These are phyloP conservation scores for Sphaerostilbella broomeana DNA, from an alignment of 2,329 filamentous ascomycete species.

Conservation along the genomic window DNA sequence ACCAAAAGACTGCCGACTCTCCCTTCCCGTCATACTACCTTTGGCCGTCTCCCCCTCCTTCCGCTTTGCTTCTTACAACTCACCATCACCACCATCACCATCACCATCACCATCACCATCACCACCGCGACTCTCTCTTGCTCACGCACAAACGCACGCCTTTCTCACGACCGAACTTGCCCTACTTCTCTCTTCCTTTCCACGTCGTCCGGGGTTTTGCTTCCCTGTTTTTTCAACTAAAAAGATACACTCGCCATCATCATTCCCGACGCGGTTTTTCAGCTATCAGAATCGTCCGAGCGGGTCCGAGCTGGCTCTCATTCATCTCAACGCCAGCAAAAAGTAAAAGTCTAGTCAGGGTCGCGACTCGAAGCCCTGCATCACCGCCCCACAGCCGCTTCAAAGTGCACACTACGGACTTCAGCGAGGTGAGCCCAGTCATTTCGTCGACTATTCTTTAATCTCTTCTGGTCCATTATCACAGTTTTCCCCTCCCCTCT, in stretches of 20 bases:
- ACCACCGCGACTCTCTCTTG: too few species aligned
- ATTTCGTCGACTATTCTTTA: background rate
- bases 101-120: too few species aligned
- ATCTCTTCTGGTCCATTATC: background rate
- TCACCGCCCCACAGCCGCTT: constrained; percentile 11
- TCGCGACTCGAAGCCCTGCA: constrained; percentile 11
- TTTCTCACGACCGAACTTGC: background rate
- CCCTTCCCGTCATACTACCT: constrained; percentile 16
- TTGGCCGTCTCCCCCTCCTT: constrained; percentile 16
- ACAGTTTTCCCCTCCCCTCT: background rate
- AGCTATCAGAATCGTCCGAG: background rate
- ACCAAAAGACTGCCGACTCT: constrained; percentile 11
- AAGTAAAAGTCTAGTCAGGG: constrained; percentile 9
- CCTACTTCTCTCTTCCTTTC: background rate
- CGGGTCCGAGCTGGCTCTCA: constrained; percentile 10
- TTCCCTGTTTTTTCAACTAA: constrained; percentile 1
- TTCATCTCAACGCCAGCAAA: constrained; percentile 8
- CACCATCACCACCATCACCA: constrained; percentile 11
- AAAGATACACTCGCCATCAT: too few species aligned
- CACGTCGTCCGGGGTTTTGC: background rate
- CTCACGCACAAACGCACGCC: too few species aligned
- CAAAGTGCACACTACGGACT: constrained; percentile 12
- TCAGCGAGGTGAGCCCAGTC: constrained; percentile 12
- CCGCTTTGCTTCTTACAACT: constrained; percentile 10
- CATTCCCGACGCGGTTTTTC: background rate